A percentile compares a stretch with the other conserved stretches of the same genome.
Conservation (phyloP, 2,329 filamentous ascomycete genomes). For the Aureobasidium sp. region DNA sequence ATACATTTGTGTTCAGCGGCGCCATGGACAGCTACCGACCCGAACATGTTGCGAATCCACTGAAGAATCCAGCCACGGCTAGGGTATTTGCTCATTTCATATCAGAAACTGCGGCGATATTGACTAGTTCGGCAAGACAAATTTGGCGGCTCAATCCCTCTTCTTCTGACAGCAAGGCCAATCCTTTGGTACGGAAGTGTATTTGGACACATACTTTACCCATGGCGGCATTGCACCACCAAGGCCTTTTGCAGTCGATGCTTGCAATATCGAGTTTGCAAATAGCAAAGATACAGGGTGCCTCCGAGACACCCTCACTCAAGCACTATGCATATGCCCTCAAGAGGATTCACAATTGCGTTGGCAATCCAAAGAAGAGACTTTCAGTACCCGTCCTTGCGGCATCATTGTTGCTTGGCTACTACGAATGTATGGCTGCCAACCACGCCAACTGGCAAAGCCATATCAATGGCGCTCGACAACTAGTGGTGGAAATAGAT, state of each 20-base stretch:
- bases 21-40: conserved; percentile 37
- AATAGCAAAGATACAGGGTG: conserved; percentile 70
- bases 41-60: conserved; percentile 48
- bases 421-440: conserved; percentile 89
- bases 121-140: conserved; percentile 82
- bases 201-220: conserved; percentile 71
- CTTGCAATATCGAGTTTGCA: conserved; percentile 80
- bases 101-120: conserved; percentile 72
- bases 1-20: conserved; percentile 38
- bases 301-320: conserved; percentile 68
- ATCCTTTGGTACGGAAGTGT: conserved; percentile 30
- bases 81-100: conserved; percentile 88
- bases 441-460: conserved; percentile 96
- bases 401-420: conserved; percentile 75
- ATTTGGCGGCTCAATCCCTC: conserved; percentile 20
- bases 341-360: conserved; percentile 65
- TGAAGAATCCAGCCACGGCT: conserved; percentile 72
- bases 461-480: conserved; percentile 75
- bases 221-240: conserved; percentile 71
- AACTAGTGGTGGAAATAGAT: conserved; percentile 75
- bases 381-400: conserved; percentile 76
- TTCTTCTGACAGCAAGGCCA: background rate
- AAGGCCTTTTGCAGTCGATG: conserved; percentile 84
- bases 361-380: conserved; percentile 59
- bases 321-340: conserved; percentile 88